Conservation (phyloP, 2,329 filamentous ascomycete genomes). For the Onygenales sp. region DNA sequence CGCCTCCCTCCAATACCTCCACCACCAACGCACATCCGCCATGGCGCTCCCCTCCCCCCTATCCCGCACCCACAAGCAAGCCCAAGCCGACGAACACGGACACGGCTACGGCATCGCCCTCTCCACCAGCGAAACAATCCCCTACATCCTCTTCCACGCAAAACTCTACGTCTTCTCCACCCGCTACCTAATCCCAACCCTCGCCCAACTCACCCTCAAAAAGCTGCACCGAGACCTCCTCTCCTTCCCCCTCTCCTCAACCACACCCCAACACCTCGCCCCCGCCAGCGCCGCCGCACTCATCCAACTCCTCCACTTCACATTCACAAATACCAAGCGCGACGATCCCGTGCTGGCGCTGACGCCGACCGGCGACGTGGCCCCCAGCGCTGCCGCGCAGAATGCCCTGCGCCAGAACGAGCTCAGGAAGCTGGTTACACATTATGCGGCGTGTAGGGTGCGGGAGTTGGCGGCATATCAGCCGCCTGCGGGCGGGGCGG, state of each 20-base stretch:
- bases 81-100: not conserved
- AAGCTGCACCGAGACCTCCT: slow-evolving; percentile 31
- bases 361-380: slow-evolving; percentile 2
- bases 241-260: slow-evolving; percentile 17
- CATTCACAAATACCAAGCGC: slow-evolving; percentile 30
- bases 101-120: slow-evolving; percentile 6
- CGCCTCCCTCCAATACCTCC: slow-evolving; percentile 24
- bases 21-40: slow-evolving; percentile 13
- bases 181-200: slow-evolving; percentile 30
- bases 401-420: slow-evolving; percentile 28
- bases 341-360: slow-evolving; percentile 28
- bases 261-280: not conserved
- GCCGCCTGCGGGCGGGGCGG: slow-evolving; percentile 14
- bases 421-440: slow-evolving; percentile 29
- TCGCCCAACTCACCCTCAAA: slow-evolving; percentile 30
- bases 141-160: slow-evolving; percentile 34
- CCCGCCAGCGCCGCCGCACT: slow-evolving; percentile 23
- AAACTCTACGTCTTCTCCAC: slow-evolving; percentile 36
- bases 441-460: slow-evolving; percentile 33
- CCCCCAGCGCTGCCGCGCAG: too few relatives aligned
- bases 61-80: not conserved
- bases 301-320: slow-evolving; percentile 29
- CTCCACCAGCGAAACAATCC: slow-evolving; percentile 12
- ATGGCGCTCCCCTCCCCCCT: slow-evolving; percentile 6
- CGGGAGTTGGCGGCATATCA: slow-evolving; percentile 26